These are phyloP conservation scores for Colletotrichum viniferum DNA, from an alignment of 2,329 filamentous ascomycete genomes.

Conservation along the genomic window DNA sequence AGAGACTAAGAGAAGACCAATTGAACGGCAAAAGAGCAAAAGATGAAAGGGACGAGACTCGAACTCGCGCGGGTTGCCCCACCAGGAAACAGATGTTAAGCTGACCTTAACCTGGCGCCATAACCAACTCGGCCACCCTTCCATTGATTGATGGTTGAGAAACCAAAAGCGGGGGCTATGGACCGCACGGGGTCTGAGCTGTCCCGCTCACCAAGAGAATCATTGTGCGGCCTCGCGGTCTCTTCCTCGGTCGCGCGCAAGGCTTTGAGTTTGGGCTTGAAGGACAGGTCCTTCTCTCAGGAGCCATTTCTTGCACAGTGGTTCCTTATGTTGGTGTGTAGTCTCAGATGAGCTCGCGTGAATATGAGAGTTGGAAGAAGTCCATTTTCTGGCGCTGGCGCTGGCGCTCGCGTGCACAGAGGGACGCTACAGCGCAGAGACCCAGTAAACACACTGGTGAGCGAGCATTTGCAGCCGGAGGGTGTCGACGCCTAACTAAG, in stretches of 20 bases:
- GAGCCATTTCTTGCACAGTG: rapidly evolving
- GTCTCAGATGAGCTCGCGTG: neutral
- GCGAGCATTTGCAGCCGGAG: neutral
- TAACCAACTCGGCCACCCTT: constrained; percentile 22
- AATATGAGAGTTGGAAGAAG: neutral
- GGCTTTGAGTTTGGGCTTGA: neutral
- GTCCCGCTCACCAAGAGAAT: neutral
- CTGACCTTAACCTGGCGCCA: constrained; percentile 22
- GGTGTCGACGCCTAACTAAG: neutral
- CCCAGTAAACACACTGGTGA: neutral
- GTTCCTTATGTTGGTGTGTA: neutral
- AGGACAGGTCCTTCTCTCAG: rapidly evolving
- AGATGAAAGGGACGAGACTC: constrained; percentile 21
- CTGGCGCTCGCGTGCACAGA: neutral
- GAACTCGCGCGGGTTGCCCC: constrained; percentile 22
- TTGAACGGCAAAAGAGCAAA: neutral
- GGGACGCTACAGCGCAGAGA: neutral
- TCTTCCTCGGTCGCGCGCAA: neutral
- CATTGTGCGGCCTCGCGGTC: too few species aligned
- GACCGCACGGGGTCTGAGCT: neutral
- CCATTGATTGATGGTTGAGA: rapidly evolving
- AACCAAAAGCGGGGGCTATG: rapidly evolving
- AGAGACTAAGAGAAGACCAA: too few species aligned
- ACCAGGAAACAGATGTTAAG: constrained; percentile 22
- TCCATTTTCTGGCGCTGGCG: neutral